A percentile compares a stretch with the other conserved stretches of the same genome.
Evolutionary conservation across 2,329 filamentous ascomycete species (phyloP).

Genomic region (Sporothrix mexicana): DNA sequence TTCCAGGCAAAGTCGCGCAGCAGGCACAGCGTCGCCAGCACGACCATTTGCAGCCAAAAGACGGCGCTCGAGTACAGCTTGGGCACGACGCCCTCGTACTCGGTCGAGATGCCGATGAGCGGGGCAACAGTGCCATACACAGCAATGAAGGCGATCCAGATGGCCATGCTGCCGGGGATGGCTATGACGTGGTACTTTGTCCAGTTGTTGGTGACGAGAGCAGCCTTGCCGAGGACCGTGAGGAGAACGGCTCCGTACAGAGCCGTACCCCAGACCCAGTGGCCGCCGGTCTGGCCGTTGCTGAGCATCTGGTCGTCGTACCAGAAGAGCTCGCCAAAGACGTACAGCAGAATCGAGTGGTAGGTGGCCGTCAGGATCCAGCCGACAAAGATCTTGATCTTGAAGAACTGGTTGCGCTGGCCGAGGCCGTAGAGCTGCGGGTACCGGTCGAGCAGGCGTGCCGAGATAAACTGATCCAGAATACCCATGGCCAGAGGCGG

Average conservation of each 20-base stretch:
- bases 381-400: slow-evolving; percentile 85
- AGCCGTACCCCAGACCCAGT: slow-evolving; percentile 98
- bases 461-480: slow-evolving; percentile 96
- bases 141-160: slow-evolving; percentile 91
- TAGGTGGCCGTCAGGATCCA: slow-evolving; percentile 97
- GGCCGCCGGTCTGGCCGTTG: slow-evolving; percentile 83
- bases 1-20: slow-evolving; percentile 94
- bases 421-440: slow-evolving; percentile 94
- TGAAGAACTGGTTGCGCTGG: slow-evolving; percentile 93
- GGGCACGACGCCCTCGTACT: slow-evolving; percentile 85
- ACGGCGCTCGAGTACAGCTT: slow-evolving; percentile 78
- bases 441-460: slow-evolving; percentile 89
- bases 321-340: slow-evolving; percentile 81
- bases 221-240: slow-evolving; percentile 93
- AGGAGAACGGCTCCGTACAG: slow-evolving; percentile 92
- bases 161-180: slow-evolving; percentile 87
- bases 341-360: slow-evolving; percentile 92
- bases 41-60: slow-evolving; percentile 90
- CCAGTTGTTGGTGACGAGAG: slow-evolving; percentile 95
- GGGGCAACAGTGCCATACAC: slow-evolving; percentile 87
- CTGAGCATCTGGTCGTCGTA: slow-evolving; percentile 76
- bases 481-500: slow-evolving; percentile 95
- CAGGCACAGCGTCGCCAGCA: slow-evolving; percentile 80
- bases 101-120: slow-evolving; percentile 76
- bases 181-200: slow-evolving; percentile 97